These are phyloP conservation scores for Starmerella bombicola DNA, from an alignment of 805 yeast genomes.

Conservation along the genomic window DNA sequence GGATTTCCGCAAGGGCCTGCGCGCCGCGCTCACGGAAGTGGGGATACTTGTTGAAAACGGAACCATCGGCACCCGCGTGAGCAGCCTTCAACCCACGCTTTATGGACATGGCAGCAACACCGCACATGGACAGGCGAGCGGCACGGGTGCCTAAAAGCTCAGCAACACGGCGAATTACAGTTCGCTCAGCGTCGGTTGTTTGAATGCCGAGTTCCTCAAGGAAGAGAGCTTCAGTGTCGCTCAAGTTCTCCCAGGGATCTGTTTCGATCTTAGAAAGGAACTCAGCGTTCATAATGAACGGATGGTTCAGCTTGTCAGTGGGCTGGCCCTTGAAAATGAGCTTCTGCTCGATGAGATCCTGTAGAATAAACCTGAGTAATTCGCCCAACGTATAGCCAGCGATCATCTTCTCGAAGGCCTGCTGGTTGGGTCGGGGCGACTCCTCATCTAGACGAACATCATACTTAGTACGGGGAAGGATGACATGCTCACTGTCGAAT, in stretches of 20 bases:
- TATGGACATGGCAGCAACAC: constrained; percentile 84
- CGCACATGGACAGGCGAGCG: constrained; percentile 85
- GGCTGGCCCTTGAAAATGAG: constrained; percentile 61
- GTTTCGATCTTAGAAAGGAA: constrained; percentile 78
- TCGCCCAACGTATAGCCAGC: constrained; percentile 96
- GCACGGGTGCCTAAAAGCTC: constrained; percentile 86
- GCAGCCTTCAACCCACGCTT: constrained; percentile 60
- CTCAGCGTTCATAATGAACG: constrained; percentile 79
- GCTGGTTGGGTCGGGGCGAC: constrained; percentile 95
- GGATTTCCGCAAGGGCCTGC: constrained; percentile 73
- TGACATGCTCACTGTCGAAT: constrained; percentile 76
- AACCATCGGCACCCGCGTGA: constrained; percentile 95
- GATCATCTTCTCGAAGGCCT: constrained; percentile 91
- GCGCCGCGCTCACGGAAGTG: constrained; percentile 84
- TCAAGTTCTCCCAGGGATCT: constrained; percentile 75
- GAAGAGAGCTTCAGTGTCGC: constrained; percentile 61
- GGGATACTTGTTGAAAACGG: constrained; percentile 89
- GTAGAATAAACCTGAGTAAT: constrained; percentile 62
- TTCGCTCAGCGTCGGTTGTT: constrained; percentile 67
- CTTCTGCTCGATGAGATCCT: constrained; percentile 57
- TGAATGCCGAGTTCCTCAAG: constrained; percentile 43
- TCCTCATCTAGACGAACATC: constrained; percentile 69
- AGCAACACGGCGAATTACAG: constrained; percentile 67
- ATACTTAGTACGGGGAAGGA: constrained; percentile 81
- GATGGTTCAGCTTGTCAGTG: constrained; percentile 43